Base-by-base conservation (phyloP, 192 early-diverging fungal genomes). In the Gaertneriomyces sp. region DNA sequence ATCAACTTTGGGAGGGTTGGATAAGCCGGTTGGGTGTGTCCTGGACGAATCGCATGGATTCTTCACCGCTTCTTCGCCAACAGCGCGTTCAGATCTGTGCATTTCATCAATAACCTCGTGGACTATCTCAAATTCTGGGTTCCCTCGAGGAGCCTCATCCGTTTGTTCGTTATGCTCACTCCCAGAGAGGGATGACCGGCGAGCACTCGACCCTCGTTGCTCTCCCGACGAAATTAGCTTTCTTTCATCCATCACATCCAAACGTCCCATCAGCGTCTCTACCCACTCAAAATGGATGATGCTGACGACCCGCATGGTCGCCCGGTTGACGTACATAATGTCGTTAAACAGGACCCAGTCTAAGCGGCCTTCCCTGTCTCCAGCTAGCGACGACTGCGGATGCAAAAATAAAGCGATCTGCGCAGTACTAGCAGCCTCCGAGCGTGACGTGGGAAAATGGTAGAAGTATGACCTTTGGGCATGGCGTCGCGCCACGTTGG, bases 331-430 rank as follows among this genome's bases (percentile, higher is more conserved):
- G 53, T 75, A 80, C 66, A 76, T 76, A 14, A 85, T 60, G 65
- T 83, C 83, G 58, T 82, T 70, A 60, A 76, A 82, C 5, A 85
- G 59, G 17, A 82, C 70, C 76, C 74, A 84, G n/a, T 81, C 77
- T 8, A 78, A 52, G 40, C 59, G 41, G 43, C 66, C 57, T 20
- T 47, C 55, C 16, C 52, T 60, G 38, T 58, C 63, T 0, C 16
- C 60, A 5, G 58, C n/a, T 5, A 83, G 73, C 42, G 72, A 52
- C 4, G 76, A 79, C 25, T 57, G 42, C 3, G 76, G 74, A n/a
- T 71, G 65, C 1, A 81, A 42, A 63, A 45, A 57, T 25, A 83
- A 65, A 5, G 75, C 71, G 45, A 80, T 40, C 65, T 75, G 25
- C 11, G 43, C 50, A 19, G 42, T 53, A 42, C 33, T 71, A 40